Percentiles rank a stretch among this genome's conserved stretches.
Conservation (phyloP, 305 asterid species). For the Fraxinus dipetala region DNA sequence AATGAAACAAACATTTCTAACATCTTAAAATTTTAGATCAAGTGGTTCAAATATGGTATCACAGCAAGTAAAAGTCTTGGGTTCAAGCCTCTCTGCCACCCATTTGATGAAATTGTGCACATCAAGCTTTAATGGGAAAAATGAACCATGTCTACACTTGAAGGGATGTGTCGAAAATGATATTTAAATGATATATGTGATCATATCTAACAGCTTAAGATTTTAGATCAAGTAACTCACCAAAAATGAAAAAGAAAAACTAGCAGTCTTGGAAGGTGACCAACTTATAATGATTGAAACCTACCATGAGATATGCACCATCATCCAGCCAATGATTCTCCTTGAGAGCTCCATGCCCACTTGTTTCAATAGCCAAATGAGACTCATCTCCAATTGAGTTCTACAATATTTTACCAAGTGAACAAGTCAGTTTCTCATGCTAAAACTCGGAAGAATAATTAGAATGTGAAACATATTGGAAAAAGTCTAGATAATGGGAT, state of each 20-base stretch:
- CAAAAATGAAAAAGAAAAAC: neutral
- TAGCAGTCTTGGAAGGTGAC: neutral
- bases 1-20: neutral
- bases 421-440: conserved; percentile 7
- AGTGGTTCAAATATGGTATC: neutral
- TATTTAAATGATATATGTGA: neutral
- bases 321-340: conserved; percentile 99
- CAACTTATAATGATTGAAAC: conserved; percentile 11
- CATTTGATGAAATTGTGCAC: neutral
- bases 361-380: conserved; percentile 96
- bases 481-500: neutral
- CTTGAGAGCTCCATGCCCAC: conserved; percentile 99
- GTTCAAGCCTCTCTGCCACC: neutral
- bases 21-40: neutral
- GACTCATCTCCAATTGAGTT: conserved; percentile 85
- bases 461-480: neutral
- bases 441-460: neutral
- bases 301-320: conserved; percentile 98
- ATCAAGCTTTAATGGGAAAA: neutral
- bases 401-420: conserved; percentile 43
- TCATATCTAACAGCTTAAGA: neutral
- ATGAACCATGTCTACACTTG: neutral
- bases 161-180: neutral
- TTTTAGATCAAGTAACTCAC: neutral
- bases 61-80: neutral